Evolutionary conservation across 1,284 basidiomycete species (phyloP).

Genomic region (Puccinia brachypodii): DNA sequence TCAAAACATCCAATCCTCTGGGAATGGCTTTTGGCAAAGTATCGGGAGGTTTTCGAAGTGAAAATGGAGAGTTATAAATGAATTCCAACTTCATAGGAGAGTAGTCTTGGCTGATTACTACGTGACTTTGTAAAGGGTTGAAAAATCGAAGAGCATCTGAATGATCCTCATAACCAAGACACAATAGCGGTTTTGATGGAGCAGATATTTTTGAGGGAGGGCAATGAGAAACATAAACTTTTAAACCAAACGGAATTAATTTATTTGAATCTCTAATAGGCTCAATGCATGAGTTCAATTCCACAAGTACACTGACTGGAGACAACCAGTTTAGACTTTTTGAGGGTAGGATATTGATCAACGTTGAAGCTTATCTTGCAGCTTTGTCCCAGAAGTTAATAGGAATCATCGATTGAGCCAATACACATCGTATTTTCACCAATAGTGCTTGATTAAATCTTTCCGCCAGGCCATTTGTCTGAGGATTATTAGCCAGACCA

Average conservation of each 20-base stretch:
- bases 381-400: background rate
- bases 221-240: background rate
- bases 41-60: background rate
- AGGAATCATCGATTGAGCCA: background rate
- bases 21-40: background rate
- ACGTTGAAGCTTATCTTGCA: background rate
- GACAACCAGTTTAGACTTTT: background rate
- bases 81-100: background rate
- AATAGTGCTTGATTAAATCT: background rate
- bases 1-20: background rate
- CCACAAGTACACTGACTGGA: background rate
- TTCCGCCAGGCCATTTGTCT: conserved; percentile 7
- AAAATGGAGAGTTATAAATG: background rate
- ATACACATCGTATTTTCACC: background rate
- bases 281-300: background rate
- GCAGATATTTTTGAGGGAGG: background rate
- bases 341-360: conserved; percentile 7
- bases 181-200: background rate
- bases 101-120: conserved; percentile 4
- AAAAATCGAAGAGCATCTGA: conserved; percentile 15
- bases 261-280: background rate
- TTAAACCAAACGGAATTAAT: conserved; percentile 13
- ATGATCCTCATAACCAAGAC: background rate
- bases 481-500: conserved; percentile 1
- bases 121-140: background rate